Conservation (phyloP, 352 stramenopile species). For the Phytophthora citricola region DNA sequence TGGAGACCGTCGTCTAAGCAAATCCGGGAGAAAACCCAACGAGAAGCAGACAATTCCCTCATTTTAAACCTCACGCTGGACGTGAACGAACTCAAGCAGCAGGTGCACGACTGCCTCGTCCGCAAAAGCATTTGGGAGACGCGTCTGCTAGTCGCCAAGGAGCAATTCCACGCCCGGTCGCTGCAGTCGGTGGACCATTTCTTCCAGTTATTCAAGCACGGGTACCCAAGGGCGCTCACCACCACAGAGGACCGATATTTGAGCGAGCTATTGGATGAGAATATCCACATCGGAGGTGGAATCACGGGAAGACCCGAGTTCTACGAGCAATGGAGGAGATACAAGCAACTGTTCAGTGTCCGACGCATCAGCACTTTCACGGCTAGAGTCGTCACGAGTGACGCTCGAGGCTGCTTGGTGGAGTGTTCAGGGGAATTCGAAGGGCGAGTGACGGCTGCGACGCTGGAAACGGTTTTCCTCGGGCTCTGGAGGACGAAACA, state of each 20-base stretch:
- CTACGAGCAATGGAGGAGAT: conserved; percentile 53
- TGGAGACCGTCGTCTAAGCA: conserved; percentile 11
- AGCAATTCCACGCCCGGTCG: conserved; percentile 38
- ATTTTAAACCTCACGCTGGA: conserved; percentile 39
- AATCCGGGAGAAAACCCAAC: conserved; percentile 12
- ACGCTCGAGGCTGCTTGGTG: conserved; percentile 33
- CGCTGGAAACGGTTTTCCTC: conserved; percentile 36
- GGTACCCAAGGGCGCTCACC: conserved; percentile 15
- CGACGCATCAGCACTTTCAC: conserved; percentile 27
- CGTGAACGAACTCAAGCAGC: conserved; percentile 37
- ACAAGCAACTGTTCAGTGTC: conserved; percentile 50
- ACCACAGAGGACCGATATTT: conserved; percentile 31
- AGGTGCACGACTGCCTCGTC: conserved; percentile 36
- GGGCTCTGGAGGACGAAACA: conserved; percentile 19
- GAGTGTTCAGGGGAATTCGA: conserved; percentile 40
- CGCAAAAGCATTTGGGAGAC: conserved; percentile 30
- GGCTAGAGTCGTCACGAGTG: conserved; percentile 28
- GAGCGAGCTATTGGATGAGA: conserved; percentile 17
- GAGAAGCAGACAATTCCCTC: conserved; percentile 25
- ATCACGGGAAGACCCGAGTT: conserved; percentile 31
- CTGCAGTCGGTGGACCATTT: conserved; percentile 36
- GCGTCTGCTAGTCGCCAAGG: conserved; percentile 27
- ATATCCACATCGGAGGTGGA: conserved; percentile 30
- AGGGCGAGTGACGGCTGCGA: conserved; percentile 24
- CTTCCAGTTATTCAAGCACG: conserved; percentile 43